Evolutionary conservation across 169 alveolate species (phyloP).

Genomic region (Plasmodium inui): DNA sequence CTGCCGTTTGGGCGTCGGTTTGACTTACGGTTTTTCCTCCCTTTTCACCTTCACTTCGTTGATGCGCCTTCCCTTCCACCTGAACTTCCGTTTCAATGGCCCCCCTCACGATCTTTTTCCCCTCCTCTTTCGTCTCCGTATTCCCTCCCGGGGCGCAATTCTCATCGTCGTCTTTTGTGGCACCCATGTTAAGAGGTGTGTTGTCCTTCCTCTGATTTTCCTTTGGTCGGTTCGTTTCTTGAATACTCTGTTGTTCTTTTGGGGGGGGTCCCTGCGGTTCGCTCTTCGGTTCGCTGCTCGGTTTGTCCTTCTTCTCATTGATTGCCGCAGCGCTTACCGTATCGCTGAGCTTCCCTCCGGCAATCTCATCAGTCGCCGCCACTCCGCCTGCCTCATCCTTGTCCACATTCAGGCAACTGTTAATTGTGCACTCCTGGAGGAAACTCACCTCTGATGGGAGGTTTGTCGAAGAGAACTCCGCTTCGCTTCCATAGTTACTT

Average conservation of each 20-base stretch:
- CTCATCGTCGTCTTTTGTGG: background rate
- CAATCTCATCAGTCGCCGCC: background rate
- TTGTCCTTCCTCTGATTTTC: background rate
- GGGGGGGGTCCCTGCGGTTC: background rate
- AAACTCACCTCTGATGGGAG: background rate
- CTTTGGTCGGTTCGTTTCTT: background rate
- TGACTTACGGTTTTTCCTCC: background rate
- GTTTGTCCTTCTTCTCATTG: background rate
- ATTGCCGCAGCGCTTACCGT: background rate
- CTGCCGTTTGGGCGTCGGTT: background rate
- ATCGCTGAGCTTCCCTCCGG: background rate
- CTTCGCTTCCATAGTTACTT: background rate
- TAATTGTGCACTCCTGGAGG: slow-evolving; percentile 6
- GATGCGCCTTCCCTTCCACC: background rate
- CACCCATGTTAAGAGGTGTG: background rate
- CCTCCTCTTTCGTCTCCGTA: background rate
- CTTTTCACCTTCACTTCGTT: background rate
- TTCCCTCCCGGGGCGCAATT: background rate
- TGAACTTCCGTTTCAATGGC: background rate
- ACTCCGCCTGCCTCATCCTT: background rate
- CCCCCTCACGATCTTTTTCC: background rate
- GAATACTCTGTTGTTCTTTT: background rate
- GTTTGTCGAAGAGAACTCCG: background rate
- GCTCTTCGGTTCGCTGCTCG: background rate
- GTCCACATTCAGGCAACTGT: background rate